Conservation (phyloP, 306 rosid species). For the Trifolium repens region DNA sequence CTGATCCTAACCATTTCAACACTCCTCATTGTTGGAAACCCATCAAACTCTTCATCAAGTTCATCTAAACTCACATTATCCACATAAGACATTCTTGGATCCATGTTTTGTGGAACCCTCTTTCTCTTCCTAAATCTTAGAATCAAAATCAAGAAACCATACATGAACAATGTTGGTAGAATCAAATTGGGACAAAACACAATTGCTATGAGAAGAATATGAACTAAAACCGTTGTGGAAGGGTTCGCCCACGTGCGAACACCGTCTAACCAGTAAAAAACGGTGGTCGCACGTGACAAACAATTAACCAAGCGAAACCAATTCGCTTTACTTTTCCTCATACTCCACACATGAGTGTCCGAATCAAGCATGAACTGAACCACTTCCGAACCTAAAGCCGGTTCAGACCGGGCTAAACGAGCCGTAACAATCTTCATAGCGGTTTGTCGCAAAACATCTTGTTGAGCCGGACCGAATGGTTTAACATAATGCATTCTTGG, state of each 20-base stretch:
- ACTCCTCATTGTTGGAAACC: constrained; percentile 63
- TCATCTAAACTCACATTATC: constrained; percentile 73
- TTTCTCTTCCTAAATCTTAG: constrained; percentile 56
- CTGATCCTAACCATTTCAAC: constrained; percentile 59
- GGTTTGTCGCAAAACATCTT: constrained; percentile 71
- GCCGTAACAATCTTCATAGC: constrained; percentile 81
- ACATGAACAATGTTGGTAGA: constrained; percentile 80
- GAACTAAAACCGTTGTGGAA: constrained; percentile 68
- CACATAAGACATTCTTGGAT: constrained; percentile 69
- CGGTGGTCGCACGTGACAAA: constrained; percentile 58
- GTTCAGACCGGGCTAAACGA: constrained; percentile 78
- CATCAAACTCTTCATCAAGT: constrained; percentile 87
- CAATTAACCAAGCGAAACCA: constrained; percentile 72
- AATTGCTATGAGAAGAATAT: constrained; percentile 57
- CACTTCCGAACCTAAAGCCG: constrained; percentile 78
- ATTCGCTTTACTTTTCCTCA: constrained; percentile 84
- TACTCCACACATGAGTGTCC: constrained; percentile 81
- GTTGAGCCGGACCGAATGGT: constrained; percentile 80
- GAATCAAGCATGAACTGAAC: constrained; percentile 85
- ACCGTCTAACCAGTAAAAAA: constrained; percentile 66
- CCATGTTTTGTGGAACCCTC: constrained; percentile 58
- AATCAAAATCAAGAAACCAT: constrained; percentile 60
- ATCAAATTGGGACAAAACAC: constrained; percentile 64
- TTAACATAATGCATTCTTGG: constrained; percentile 86
- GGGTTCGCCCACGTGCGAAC: constrained; percentile 81